Evolutionary conservation across 495 filamentous ascomycete genomes (phyloP), one percentile per base, ranked within the genome.

Genomic region (Platismatia glauca): DNA sequence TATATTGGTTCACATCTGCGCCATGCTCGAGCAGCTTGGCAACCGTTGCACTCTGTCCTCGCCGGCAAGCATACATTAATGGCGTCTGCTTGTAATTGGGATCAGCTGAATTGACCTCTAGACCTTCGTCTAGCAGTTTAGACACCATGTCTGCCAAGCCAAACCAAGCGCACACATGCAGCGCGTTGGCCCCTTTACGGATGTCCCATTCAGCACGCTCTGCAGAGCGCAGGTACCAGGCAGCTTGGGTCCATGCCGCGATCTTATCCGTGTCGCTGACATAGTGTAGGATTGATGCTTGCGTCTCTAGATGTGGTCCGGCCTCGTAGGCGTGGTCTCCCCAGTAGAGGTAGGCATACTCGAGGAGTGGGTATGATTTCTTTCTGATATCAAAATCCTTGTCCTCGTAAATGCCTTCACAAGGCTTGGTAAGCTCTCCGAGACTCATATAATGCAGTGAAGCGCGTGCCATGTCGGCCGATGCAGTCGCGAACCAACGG

Each of bases 81-180:
- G 71, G 66, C 27, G 71, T 73, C 59, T 69, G 69, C 2, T 61
- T 63, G 44, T 69, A 62, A 8, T 44, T 67, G 7, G 61, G 64
- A 37, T 73, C 71, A 33, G 53, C n/a, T 0, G 66, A 43, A 37
- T 72, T 55, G 6, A 71, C 31, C 4, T 64, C 39, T 7, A 66
- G n/a, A 24, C 58, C 52, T 44, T 60, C 16, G 9, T 59, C 35
- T 16, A 68, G 52, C 18, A 63, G 41, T 1, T 22, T 41, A 1
- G 56, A 38, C 15, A 70, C 58, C 18, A 65, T 35, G 4, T 57
- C 29, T 2, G 59, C 35, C 31, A 73, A 52, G 16, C 69, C 64
- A 66, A 72, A 73, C 70, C 70, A 73, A 4, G 70, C 70, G 18
- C 63, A 66, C 0, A 72, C 59, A 58, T 72, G 70, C 2, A 72